Conservation (phyloP, 2,329 filamentous ascomycete genomes). For the Curvularia hawaiiensis region DNA sequence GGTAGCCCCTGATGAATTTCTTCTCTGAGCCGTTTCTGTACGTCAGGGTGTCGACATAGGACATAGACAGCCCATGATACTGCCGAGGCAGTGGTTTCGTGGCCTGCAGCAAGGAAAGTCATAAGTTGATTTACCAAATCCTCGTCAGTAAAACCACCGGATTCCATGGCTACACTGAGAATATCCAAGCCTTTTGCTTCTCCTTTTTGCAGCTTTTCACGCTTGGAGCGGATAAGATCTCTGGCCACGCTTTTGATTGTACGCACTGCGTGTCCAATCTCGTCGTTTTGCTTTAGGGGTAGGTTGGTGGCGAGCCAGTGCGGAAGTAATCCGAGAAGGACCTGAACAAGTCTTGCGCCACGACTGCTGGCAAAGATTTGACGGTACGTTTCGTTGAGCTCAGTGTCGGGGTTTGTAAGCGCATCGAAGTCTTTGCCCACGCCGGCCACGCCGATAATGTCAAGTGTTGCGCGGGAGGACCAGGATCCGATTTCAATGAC, state of each 20-base stretch:
- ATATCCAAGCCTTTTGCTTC: constrained; percentile 68
- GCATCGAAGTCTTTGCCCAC: constrained; percentile 63
- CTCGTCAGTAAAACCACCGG: constrained; percentile 75
- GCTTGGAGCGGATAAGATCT: constrained; percentile 74
- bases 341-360: constrained; percentile 60
- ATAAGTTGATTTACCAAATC: constrained; percentile 87
- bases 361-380: constrained; percentile 56
- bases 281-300: constrained; percentile 71
- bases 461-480: constrained; percentile 59
- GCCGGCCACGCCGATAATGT: constrained; percentile 63
- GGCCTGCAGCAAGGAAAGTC: constrained; percentile 79
- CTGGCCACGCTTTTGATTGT: constrained; percentile 64
- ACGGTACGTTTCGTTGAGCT: constrained; percentile 59
- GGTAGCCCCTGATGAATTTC: constrained; percentile 57
- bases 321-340: constrained; percentile 68
- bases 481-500: constrained; percentile 54
- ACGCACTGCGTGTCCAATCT: constrained; percentile 42
- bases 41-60: constrained; percentile 56
- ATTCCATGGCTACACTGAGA: constrained; percentile 77
- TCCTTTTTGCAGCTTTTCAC: constrained; percentile 57
- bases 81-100: constrained; percentile 62
- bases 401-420: constrained; percentile 56
- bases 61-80: constrained; percentile 61
- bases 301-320: constrained; percentile 64
- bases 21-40: constrained; percentile 55